phyloP scores from a whole-genome alignment of 1,284 basidiomycete species.

The Cutaneotrichosporon dermatis region DNA sequence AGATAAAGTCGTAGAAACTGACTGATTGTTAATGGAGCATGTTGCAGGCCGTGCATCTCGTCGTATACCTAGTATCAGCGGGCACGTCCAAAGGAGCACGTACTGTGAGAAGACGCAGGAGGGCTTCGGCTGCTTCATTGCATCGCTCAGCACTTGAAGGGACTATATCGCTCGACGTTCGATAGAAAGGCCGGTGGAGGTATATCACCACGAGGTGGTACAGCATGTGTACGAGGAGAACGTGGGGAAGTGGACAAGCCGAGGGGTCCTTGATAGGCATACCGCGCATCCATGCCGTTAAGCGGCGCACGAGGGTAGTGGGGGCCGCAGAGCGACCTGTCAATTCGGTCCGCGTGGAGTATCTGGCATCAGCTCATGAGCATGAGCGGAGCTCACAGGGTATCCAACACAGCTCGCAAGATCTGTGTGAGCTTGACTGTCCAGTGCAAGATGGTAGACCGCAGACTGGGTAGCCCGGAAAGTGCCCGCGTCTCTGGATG shows the following conservation, averaged over 20 bases:
- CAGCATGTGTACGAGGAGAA: conserved; percentile 21
- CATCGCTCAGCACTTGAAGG: conserved; percentile 14
- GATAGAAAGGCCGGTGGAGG: conserved; percentile 25
- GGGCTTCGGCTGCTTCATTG: conserved; percentile 16
- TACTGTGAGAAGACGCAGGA: conserved; percentile 17
- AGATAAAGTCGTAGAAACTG: not conserved
- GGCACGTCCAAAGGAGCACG: not conserved
- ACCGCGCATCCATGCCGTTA: conserved; percentile 16
- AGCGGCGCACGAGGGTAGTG: conserved; percentile 7
- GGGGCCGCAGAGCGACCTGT: conserved; percentile 3
- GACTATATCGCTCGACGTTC: not conserved
- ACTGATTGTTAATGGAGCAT: conserved; percentile 5
- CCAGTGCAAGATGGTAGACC: conserved; percentile 26
- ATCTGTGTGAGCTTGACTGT: conserved; percentile 15
- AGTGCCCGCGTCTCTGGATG: not conserved
- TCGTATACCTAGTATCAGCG: not conserved
- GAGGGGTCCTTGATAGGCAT: conserved; percentile 17
- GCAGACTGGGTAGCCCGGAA: conserved; percentile 16
- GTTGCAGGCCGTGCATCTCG: conserved; percentile 2
- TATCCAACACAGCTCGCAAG: conserved; percentile 15
- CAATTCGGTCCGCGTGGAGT: conserved; percentile 6
- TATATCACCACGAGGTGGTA: conserved; percentile 22
- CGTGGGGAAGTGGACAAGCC: conserved; percentile 21
- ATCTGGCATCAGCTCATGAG: not conserved
- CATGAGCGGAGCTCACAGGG: not conserved